Evolutionary conservation across 305 asterid species (phyloP).

Genomic region (Coffea humblotiana): DNA sequence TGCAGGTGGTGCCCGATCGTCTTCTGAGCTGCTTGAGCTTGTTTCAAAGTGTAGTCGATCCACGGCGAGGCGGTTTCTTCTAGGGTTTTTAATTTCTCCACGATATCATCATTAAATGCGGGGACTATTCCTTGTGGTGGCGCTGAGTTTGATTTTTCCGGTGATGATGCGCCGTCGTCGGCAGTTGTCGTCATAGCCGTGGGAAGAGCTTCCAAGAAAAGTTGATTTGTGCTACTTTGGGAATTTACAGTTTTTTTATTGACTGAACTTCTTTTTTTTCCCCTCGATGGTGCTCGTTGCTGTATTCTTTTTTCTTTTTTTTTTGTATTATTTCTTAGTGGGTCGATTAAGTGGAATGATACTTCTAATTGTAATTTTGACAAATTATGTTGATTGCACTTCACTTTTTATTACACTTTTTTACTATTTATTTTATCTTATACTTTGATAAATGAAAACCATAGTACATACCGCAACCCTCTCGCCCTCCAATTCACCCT

Average conservation of each 20-base stretch:
- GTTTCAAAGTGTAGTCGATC: slow-evolving; percentile 65
- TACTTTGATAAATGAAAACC: too few species aligned
- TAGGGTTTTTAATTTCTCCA: slow-evolving; percentile 30
- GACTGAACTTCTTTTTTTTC: too few species aligned
- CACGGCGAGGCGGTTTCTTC: slow-evolving; percentile 47
- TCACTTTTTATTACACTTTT: too few species aligned
- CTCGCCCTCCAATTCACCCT: too few species aligned
- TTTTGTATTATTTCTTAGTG: too few species aligned
- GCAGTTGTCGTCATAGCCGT: slow-evolving; percentile 7
- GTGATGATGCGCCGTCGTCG: neutral
- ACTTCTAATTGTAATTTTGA: too few species aligned
- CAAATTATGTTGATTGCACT: too few species aligned
- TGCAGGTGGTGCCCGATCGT: slow-evolving; percentile 51
- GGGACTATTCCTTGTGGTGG: slow-evolving; percentile 16
- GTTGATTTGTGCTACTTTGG: neutral
- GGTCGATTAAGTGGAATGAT: too few species aligned
- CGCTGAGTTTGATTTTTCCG: neutral
- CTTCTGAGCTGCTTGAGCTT: slow-evolving; percentile 61
- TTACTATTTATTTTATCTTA: too few species aligned
- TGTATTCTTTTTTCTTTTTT: too few species aligned
- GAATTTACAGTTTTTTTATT: neutral
- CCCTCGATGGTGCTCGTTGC: too few species aligned
- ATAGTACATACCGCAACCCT: too few species aligned
- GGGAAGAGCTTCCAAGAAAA: neutral
- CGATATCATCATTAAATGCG: neutral